Base-by-base conservation (phyloP, 2,329 filamentous ascomycete genomes). In the Sarocladium kiliense region DNA sequence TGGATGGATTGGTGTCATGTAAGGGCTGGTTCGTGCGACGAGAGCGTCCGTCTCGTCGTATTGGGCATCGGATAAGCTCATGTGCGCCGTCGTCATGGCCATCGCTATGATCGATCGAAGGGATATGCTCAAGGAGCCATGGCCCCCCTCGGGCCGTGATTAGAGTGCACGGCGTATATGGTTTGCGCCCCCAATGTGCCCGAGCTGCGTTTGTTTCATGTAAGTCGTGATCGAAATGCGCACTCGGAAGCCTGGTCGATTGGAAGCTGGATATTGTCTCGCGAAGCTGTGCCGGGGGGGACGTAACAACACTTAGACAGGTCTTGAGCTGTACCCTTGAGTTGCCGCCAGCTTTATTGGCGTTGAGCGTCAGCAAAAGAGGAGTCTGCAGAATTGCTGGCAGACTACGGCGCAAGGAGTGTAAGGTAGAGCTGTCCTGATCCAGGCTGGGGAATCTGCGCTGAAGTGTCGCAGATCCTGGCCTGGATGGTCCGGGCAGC, bases 1-100 rank as follows among this genome's bases (percentile, higher is more conserved):
- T 21, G 56, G 59, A 19, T 56, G 51, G 41, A 61, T 50, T 42
- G 60, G 56, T 47, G 58, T 58, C 61, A 68, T 61, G 54, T 61
- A 42, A 32, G 56, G 56, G 27, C 44, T 55, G 36, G 5, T 42
- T 19, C 23, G 21, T 6, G 53, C 51, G 41, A 42, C 54, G 25
- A 55, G 42, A 19, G 19, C n/a, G 34, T 55, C 54, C 37, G 53
- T 45, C 19, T 55, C 56, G 44, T 53, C 37, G 45, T 51, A 51
- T 3, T 32, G 27, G 27, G 47, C 47, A 51, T 36, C 47, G 10
- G 47, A 51, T 16, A 51, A 26, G 21, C 21, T 47, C 41, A 47
- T 45, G 42, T 47, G 41, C 41, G 27, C 54, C 30, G 54, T 45
- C 32, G 41, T 42, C 39, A 45, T 42, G 41, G 54, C 21, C 39